Evolutionary conservation across 2,329 filamentous ascomycete genomes (phyloP).

Genomic region (Pseudopyrenochaeta lycopersici): DNA sequence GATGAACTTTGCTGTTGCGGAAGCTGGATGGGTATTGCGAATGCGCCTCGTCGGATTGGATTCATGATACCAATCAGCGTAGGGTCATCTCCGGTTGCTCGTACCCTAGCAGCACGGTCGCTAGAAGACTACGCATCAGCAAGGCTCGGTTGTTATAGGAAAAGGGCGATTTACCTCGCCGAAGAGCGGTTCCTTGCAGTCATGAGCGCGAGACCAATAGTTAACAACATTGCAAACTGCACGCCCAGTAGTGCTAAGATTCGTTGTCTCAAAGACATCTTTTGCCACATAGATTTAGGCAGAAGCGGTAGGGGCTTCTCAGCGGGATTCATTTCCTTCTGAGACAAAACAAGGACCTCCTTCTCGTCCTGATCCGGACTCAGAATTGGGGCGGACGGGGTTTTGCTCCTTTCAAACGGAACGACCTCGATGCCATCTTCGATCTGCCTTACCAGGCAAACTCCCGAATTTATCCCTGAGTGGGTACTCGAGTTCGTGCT

Average conservation of each 20-base stretch:
- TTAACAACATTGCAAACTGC: slow-evolving; percentile 26
- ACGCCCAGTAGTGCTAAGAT: slow-evolving; percentile 30
- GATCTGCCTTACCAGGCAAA: slow-evolving; percentile 21
- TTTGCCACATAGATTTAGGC: slow-evolving; percentile 30
- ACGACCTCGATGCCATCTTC: slow-evolving; percentile 44
- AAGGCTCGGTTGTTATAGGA: neutral
- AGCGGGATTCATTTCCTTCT: slow-evolving; percentile 1
- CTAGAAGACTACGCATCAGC: neutral
- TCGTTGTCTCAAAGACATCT: slow-evolving; percentile 28
- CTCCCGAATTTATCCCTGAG: slow-evolving; percentile 17
- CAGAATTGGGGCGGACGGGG: slow-evolving; percentile 34
- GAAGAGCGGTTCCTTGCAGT: slow-evolving; percentile 13
- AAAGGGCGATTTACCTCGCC: slow-evolving; percentile 10
- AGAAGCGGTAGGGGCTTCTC: slow-evolving; percentile 36
- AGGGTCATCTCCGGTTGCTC: slow-evolving; percentile 2
- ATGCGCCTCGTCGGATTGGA: slow-evolving; percentile 30
- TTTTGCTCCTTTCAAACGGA: slow-evolving; percentile 37
- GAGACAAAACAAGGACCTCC: slow-evolving; percentile 29
- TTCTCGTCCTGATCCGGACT: slow-evolving; percentile 38
- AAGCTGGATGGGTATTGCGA: slow-evolving; percentile 22
- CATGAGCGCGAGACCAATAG: slow-evolving; percentile 23
- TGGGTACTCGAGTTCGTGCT: slow-evolving; percentile 9
- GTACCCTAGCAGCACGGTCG: slow-evolving; percentile 1
- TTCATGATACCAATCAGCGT: neutral
- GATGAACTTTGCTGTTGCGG: slow-evolving; percentile 35